These are phyloP conservation scores for Oenanthe sinensis DNA, from an alignment of 129 eudicot genomes.

Conservation along the genomic window DNA sequence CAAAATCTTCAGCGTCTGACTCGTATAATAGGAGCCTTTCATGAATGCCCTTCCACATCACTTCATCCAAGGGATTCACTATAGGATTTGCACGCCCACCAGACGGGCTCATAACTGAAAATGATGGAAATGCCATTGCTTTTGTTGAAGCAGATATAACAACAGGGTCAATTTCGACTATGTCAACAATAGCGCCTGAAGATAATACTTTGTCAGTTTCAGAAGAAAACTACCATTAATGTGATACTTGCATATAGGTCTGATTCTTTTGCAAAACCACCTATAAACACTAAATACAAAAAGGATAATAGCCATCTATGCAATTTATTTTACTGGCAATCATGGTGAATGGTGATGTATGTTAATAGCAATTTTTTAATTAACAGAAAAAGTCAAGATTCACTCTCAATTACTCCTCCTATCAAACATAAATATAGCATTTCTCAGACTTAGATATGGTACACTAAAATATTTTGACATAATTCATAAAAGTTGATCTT, in stretches of 20 bases:
- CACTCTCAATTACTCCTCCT: neutral
- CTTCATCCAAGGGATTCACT: conserved; percentile 33
- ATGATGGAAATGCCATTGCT: conserved; percentile 91
- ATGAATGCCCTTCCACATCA: conserved; percentile 79
- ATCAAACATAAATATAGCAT: neutral
- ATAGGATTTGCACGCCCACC: conserved; percentile 39
- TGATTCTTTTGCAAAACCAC: neutral
- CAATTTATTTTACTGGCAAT: neutral
- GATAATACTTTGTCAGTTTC: conserved; percentile 2
- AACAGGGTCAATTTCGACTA: conserved; percentile 79
- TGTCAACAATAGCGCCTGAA: conserved; percentile 63
- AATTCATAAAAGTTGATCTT: neutral
- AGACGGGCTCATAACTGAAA: conserved; percentile 39
- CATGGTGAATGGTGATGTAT: neutral
- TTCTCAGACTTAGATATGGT: neutral
- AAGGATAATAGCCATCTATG: neutral
- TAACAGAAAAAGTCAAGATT: neutral
- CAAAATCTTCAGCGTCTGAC: conserved; percentile 73
- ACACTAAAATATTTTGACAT: neutral
- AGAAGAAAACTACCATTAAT: neutral
- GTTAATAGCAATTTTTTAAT: neutral
- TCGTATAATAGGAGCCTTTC: conserved; percentile 57
- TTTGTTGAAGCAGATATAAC: conserved; percentile 70
- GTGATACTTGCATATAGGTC: neutral
- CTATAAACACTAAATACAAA: neutral